Evolutionary conservation across 768 basidiomycete genomes (phyloP).

Genomic region (Lactarius tabidus): DNA sequence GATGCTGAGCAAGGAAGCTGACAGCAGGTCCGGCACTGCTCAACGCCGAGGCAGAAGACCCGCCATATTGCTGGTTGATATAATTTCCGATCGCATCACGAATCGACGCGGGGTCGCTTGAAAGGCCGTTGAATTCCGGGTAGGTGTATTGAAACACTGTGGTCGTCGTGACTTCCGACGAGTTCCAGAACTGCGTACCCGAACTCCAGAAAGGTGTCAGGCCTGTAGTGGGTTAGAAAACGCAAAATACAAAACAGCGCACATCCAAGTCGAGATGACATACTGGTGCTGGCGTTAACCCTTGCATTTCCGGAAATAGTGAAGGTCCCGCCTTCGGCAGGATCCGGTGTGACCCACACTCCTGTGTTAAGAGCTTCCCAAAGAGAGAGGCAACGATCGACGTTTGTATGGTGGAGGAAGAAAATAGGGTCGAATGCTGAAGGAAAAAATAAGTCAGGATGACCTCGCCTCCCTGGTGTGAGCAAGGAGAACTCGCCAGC

Average conservation of each 20-base stretch:
- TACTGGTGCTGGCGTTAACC: constrained; percentile 15
- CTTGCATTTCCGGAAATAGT: constrained; percentile 9
- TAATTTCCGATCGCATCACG: constrained; percentile 33
- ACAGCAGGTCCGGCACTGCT: background rate
- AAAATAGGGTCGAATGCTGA: constrained; percentile 52
- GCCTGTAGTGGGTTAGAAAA: constrained; percentile 28
- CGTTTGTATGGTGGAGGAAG: constrained; percentile 51
- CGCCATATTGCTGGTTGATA: constrained; percentile 39
- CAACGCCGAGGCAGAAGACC: background rate
- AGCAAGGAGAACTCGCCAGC: constrained; percentile 36
- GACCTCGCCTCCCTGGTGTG: constrained; percentile 40
- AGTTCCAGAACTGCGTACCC: constrained; percentile 39
- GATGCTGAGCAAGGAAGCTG: constrained; percentile 21
- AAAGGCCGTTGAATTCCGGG: constrained; percentile 45
- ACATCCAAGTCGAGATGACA: background rate
- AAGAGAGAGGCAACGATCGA: constrained; percentile 49
- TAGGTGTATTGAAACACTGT: constrained; percentile 43
- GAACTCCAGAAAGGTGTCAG: constrained; percentile 48
- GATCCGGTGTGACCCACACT: constrained; percentile 37
- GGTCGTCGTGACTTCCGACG: constrained; percentile 33
- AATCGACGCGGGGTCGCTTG: constrained; percentile 31
- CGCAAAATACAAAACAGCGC: background rate
- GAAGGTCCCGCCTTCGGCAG: constrained; percentile 22
- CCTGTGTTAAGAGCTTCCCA: constrained; percentile 46
- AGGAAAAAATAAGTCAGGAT: constrained; percentile 25